Conservation (phyloP, 306 rosid species). For the Elaeagnus macrophylla region DNA sequence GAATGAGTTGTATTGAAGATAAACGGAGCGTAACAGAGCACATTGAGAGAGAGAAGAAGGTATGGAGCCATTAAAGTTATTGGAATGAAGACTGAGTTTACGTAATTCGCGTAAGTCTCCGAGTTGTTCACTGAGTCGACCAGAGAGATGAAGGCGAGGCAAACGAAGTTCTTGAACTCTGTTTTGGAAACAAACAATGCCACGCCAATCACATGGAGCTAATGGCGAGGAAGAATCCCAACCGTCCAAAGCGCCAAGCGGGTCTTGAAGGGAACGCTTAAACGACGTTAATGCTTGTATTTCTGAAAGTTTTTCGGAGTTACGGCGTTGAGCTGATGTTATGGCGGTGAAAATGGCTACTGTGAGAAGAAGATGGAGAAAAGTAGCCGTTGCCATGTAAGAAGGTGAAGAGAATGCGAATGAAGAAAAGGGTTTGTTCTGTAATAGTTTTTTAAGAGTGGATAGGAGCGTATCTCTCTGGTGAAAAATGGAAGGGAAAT, state of each 20-base stretch:
- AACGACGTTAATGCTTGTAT: constrained; percentile 47
- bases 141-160: constrained; percentile 66
- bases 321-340: constrained; percentile 12
- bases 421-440: not conserved
- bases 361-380: constrained; percentile 10
- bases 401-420: not conserved
- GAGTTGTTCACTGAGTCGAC: constrained; percentile 36
- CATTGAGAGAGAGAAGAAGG: constrained; percentile 62
- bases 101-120: constrained; percentile 38
- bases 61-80: constrained; percentile 51
- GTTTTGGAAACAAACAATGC: constrained; percentile 41
- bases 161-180: constrained; percentile 48
- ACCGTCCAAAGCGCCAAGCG: constrained; percentile 41
- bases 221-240: constrained; percentile 55
- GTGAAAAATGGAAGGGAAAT: constrained; percentile 12
- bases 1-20: constrained; percentile 56
- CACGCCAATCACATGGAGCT: constrained; percentile 80
- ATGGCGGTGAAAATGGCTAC: constrained; percentile 16
- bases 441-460: not conserved
- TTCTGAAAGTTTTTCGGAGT: constrained; percentile 15
- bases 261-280: constrained; percentile 48
- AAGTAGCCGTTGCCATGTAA: constrained; percentile 23
- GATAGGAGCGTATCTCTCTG: not conserved
- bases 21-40: constrained; percentile 48
- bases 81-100: constrained; percentile 59